phyloP scores from a whole-genome alignment of 1,284 basidiomycete species.

The Earliella scabrosa region DNA sequence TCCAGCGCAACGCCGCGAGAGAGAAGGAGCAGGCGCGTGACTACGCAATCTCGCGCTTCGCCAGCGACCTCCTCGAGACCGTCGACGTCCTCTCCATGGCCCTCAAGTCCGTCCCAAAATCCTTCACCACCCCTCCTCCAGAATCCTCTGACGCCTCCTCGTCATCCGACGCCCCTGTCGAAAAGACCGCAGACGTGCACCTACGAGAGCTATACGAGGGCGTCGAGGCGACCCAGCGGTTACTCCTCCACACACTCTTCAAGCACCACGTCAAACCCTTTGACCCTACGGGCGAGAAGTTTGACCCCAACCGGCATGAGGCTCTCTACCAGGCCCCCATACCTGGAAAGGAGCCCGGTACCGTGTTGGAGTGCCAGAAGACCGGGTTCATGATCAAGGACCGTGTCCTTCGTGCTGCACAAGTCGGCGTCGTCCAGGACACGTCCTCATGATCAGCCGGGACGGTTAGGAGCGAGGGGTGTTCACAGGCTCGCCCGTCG shows the following conservation, averaged over 20 bases:
- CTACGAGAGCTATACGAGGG: constrained; percentile 82
- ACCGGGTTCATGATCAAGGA: constrained; percentile 93
- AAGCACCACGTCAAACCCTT: constrained; percentile 92
- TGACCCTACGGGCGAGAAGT: constrained; percentile 90
- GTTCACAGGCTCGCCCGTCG: constrained; percentile 1
- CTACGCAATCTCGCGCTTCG: constrained; percentile 93
- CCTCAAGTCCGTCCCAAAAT: constrained; percentile 81
- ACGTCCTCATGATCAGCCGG: constrained; percentile 44
- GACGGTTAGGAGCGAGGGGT: constrained; percentile 5
- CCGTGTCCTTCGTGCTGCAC: constrained; percentile 90
- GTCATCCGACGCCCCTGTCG: constrained; percentile 38
- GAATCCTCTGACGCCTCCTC: constrained; percentile 30
- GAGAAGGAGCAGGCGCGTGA: constrained; percentile 94
- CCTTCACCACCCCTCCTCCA: constrained; percentile 41
- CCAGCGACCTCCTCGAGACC: constrained; percentile 87
- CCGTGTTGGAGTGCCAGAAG: constrained; percentile 92
- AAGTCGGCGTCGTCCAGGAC: constrained; percentile 93
- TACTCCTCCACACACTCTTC: constrained; percentile 88
- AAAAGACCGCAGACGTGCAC: constrained; percentile 61
- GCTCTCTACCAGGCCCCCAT: constrained; percentile 96
- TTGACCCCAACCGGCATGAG: constrained; percentile 96
- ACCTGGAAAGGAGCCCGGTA: constrained; percentile 85
- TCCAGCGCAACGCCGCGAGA: constrained; percentile 87
- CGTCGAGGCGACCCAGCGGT: constrained; percentile 91
- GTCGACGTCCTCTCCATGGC: constrained; percentile 93